Evolutionary conservation across 441 rosid species (phyloP).

Genomic region (Euphorbia neoarborescens): DNA sequence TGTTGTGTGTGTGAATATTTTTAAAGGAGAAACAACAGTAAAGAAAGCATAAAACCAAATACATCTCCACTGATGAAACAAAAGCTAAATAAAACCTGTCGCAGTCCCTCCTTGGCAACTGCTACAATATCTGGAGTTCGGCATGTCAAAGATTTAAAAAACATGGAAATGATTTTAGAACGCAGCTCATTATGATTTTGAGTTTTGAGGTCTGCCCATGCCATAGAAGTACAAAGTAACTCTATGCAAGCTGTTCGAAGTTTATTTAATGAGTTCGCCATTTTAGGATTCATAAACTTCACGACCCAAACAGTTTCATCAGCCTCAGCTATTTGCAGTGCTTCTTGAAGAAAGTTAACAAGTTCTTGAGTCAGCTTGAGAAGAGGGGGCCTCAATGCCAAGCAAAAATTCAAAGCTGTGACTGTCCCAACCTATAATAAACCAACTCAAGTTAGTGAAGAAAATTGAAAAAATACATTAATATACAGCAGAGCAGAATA

Average conservation of each 20-base stretch:
- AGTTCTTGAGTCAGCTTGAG: constrained; percentile 92
- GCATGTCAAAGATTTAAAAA: constrained; percentile 93
- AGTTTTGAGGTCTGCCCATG: constrained; percentile 94
- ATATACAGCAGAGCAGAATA: constrained; percentile 28
- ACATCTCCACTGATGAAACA: not conserved
- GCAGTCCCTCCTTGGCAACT: constrained; percentile 95
- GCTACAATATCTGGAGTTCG: constrained; percentile 91
- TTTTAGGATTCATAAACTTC: constrained; percentile 84
- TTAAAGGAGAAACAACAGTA: not conserved
- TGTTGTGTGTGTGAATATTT: too few relatives aligned
- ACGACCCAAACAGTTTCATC: constrained; percentile 90
- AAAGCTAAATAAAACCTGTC: constrained; percentile 61
- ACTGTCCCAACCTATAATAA: constrained; percentile 82
- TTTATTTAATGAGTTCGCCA: constrained; percentile 67
- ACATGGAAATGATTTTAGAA: constrained; percentile 94
- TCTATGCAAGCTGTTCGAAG: constrained; percentile 97
- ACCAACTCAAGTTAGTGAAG: constrained; percentile 28
- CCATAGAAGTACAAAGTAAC: constrained; percentile 92
- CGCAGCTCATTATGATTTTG: constrained; percentile 78
- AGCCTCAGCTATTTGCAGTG: constrained; percentile 95
- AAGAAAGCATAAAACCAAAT: not conserved
- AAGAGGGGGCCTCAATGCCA: constrained; percentile 96
- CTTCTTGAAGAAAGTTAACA: constrained; percentile 91
- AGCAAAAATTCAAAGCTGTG: constrained; percentile 88
- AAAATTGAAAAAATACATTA: constrained; percentile 18